Conservation (phyloP, 805 yeast species). For the Teunomyces stri region DNA sequence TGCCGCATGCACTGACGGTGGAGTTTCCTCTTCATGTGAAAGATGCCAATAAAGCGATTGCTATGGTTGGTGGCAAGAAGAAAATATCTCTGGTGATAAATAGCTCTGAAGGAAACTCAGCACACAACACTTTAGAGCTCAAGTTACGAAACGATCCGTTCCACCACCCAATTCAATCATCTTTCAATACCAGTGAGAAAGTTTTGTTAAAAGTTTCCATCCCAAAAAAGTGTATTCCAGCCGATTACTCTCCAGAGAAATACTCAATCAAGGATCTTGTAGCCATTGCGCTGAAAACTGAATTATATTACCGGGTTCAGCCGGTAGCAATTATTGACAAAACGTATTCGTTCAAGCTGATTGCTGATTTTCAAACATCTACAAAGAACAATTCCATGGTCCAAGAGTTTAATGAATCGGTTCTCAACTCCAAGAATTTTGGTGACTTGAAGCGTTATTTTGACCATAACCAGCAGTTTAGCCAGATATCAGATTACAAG, state of each 20-base stretch:
- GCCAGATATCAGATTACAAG: constrained; percentile 27
- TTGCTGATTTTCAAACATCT: constrained; percentile 82
- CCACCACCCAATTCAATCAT: constrained; percentile 65
- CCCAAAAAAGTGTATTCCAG: constrained; percentile 52
- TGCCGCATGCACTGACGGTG: constrained; percentile 70
- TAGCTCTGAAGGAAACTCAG: constrained; percentile 24
- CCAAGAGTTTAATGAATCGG: constrained; percentile 26
- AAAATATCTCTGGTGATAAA: constrained; percentile 43
- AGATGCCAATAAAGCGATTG: constrained; percentile 59
- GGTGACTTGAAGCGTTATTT: constrained; percentile 25
- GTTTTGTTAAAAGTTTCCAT: constrained; percentile 56
- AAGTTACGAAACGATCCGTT: constrained; percentile 40
- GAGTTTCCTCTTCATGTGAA: constrained; percentile 76
- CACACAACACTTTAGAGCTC: constrained; percentile 40
- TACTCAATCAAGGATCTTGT: constrained; percentile 39
- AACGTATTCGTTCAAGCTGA: constrained; percentile 74
- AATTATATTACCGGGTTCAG: constrained; percentile 38
- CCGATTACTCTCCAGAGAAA: constrained; percentile 31
- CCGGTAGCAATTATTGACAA: constrained; percentile 69
- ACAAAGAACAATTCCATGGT: constrained; percentile 49
- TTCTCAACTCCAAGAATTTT: constrained; percentile 23
- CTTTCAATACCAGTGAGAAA: constrained; percentile 52
- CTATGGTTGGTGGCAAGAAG: constrained; percentile 64
- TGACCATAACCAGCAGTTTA: constrained; percentile 20
- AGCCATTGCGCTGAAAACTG: constrained; percentile 4